A percentile compares a stretch with the other conserved stretches of the same genome.
These are phyloP conservation scores for Plantago coronopus DNA, from an alignment of 305 asterid genomes.

Conservation along the genomic window DNA sequence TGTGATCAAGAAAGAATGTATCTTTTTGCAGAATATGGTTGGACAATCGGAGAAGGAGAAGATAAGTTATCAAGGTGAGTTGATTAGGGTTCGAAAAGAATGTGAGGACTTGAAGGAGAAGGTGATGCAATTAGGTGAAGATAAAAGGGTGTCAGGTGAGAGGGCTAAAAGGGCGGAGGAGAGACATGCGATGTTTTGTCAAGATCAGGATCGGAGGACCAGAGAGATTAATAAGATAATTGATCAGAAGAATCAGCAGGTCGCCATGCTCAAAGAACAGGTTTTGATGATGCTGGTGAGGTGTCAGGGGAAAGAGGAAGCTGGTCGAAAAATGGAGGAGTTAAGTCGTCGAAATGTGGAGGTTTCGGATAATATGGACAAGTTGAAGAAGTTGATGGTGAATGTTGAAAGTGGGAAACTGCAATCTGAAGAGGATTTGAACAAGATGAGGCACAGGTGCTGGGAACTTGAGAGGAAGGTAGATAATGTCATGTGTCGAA, in stretches of 20 bases:
- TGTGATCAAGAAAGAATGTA: conserved; percentile 3
- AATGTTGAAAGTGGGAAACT: not conserved
- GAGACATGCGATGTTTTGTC: not conserved
- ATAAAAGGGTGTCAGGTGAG: not conserved
- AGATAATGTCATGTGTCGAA: not conserved
- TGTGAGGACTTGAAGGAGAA: conserved; percentile 11
- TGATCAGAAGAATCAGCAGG: conserved; percentile 5
- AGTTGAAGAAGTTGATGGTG: conserved; percentile 4
- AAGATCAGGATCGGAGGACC: not conserved
- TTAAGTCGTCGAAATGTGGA: conserved; percentile 16
- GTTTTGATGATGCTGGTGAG: not conserved
- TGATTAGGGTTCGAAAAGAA: not conserved
- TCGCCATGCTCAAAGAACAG: not conserved
- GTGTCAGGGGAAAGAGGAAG: conserved; percentile 10
- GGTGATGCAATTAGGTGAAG: conserved; percentile 5
- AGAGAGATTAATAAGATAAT: conserved; percentile 8
- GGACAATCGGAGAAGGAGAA: conserved; percentile 9
- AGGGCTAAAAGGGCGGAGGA: not conserved
- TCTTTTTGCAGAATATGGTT: conserved; percentile 1
- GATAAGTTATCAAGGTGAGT: conserved; percentile 2
- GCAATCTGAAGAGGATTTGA: conserved; percentile 63
- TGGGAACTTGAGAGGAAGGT: not conserved
- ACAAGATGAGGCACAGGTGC: not conserved
- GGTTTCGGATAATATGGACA: conserved; percentile 11
- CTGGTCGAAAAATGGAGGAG: conserved; percentile 11